Conservation (phyloP, 2,329 filamentous ascomycete species). For the Penicillium paneum region DNA sequence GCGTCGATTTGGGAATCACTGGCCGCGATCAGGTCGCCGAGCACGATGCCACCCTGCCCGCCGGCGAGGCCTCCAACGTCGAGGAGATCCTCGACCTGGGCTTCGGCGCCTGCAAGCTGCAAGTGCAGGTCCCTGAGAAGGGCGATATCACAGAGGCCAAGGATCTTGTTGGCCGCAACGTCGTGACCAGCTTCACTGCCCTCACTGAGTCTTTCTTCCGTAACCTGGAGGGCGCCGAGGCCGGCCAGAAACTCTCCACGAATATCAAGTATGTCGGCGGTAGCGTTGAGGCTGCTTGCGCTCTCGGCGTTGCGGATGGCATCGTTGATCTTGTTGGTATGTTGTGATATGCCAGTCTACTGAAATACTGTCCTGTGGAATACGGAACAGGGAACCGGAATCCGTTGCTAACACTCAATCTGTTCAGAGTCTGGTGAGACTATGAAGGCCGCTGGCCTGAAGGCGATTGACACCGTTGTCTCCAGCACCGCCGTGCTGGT, state of each 20-base stretch:
- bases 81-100: slow-evolving; percentile 86
- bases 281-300: slow-evolving; percentile 95
- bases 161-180: slow-evolving; percentile 85
- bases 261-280: slow-evolving; percentile 93
- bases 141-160: slow-evolving; percentile 66
- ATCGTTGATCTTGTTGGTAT: slow-evolving; percentile 95
- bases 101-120: slow-evolving; percentile 87
- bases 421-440: slow-evolving; percentile 87
- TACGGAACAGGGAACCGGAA: not conserved
- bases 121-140: slow-evolving; percentile 94
- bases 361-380: not conserved
- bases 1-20: slow-evolving; percentile 91
- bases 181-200: slow-evolving; percentile 92
- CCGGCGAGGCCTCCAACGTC: slow-evolving; percentile 55
- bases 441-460: slow-evolving; percentile 92
- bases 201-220: slow-evolving; percentile 81
- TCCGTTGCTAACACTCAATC: not conserved
- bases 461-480: slow-evolving; percentile 90
- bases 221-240: slow-evolving; percentile 59
- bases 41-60: slow-evolving; percentile 62
- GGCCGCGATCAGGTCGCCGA: slow-evolving; percentile 90
- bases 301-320: slow-evolving; percentile 89
- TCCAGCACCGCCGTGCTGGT: slow-evolving; percentile 85
- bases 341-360: slow-evolving; percentile 35
- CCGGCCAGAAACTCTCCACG: slow-evolving; percentile 57